Conservation (phyloP, 2,329 filamentous ascomycete genomes). For the Truncatella angustata region DNA sequence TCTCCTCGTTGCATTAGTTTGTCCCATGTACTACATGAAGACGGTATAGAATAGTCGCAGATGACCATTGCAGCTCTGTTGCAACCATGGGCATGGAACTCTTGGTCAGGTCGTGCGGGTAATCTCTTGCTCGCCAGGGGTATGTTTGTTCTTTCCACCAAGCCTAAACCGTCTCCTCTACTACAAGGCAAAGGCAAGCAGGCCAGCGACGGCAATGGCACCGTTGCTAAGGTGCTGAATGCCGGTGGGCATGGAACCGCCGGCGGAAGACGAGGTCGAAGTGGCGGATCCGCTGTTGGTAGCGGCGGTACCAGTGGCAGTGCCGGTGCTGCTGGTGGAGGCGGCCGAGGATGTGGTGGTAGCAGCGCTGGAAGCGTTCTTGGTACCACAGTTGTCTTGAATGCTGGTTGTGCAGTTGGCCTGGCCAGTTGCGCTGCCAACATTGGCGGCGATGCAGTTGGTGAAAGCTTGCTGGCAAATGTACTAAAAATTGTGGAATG, state of each 20-base stretch:
- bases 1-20: conserved; percentile 25
- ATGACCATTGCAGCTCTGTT: conserved; percentile 7
- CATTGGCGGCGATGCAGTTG: conserved; percentile 44
- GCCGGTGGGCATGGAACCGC: conserved; percentile 23
- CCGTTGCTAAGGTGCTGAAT: conserved; percentile 40
- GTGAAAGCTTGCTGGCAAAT: conserved; percentile 49
- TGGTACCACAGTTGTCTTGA: conserved; percentile 44
- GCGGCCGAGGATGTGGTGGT: conserved; percentile 28
- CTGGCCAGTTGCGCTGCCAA: conserved; percentile 41
- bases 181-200: conserved; percentile 53
- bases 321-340: conserved; percentile 20
- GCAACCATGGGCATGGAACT: conserved; percentile 3
- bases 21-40: conserved; percentile 18
- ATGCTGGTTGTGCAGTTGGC: conserved; percentile 48
- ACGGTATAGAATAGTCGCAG: conserved; percentile 15
- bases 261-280: conserved; percentile 20
- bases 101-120: conserved; percentile 1
- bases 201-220: conserved; percentile 47
- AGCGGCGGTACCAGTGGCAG: conserved; percentile 21
- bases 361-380: conserved; percentile 35
- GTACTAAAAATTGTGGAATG: conserved; percentile 36
- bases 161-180: conserved; percentile 9
- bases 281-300: conserved; percentile 14
- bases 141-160: background rate
- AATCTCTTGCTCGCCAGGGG: background rate